Evolutionary conservation across 2,329 filamentous ascomycete species (phyloP), one percentile per base, ranked within the genome.

Genomic region (Huntiella savannae): DNA sequence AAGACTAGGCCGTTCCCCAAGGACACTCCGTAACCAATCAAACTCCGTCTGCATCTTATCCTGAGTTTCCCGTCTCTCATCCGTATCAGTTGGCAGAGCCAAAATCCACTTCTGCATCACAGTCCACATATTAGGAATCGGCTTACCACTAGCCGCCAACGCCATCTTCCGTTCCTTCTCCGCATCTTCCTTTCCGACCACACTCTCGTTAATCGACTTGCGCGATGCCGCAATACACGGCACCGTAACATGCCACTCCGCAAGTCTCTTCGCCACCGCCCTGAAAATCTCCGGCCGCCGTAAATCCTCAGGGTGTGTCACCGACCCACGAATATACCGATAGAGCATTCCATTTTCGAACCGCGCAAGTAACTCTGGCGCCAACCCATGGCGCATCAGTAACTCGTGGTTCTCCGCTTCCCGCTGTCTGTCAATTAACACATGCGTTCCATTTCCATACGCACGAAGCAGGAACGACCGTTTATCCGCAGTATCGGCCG

Each of bases 261-360:
- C 91, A 47, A 98, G 70, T 50, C 83, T 73, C 51, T 75, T 75
- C 22, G 91, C 91, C 52, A 96, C 81, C 47, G 83, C 87, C 38
- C 74, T 74, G 69, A 85, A 91, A 57, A 95, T 74, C 28, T 74
- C 68, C 39, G 82, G 75, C 53, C 73, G 73, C 48, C 82, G 75
- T 52, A 98, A 68, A 60, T 96, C 87, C 55, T 79, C 72, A 40
- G 88, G 82, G 45, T 77, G 74, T 55, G 86, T 87, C 46, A 83
- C 81, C 52, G 71, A 75, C 45, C 91, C 91, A 51, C 75, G 75
- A 53, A 96, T 81, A 64, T 81, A 98, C 54, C 82, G 77, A 67
- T 98, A 98, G 57, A 98, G 73, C 65, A 98, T 83, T 54, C 91
- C 91, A 59, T 98, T 98, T 56, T 86, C 72, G 68, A 98, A 98